phyloP scores from a whole-genome alignment of 768 basidiomycete genomes.

The Suillus sp. region DNA sequence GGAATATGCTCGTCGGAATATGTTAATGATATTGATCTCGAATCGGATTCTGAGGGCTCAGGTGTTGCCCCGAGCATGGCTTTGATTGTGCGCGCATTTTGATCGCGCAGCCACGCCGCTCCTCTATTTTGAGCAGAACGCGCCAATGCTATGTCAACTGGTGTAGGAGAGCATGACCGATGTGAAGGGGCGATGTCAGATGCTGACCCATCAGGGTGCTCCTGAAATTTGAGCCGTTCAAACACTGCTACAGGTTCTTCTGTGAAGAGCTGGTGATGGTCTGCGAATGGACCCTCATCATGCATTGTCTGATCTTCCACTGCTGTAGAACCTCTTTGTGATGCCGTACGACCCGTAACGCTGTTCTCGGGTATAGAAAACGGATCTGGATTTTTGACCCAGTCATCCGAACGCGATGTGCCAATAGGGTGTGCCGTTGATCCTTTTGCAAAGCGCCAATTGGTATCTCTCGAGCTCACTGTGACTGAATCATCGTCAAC shows the following conservation, averaged over 20 bases:
- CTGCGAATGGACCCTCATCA: slow-evolving; percentile 31
- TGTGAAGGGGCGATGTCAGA: slow-evolving; percentile 32
- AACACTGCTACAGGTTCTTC: slow-evolving; percentile 52
- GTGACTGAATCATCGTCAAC: slow-evolving; percentile 76
- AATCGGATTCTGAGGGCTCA: slow-evolving; percentile 60
- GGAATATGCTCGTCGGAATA: slow-evolving; percentile 32
- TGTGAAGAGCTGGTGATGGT: slow-evolving; percentile 31
- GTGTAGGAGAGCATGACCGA: slow-evolving; percentile 40
- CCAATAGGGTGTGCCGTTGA: slow-evolving; percentile 7
- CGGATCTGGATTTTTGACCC: slow-evolving; percentile 7
- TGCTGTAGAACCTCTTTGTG: neutral
- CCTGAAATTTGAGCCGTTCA: slow-evolving; percentile 56
- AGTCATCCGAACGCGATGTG: slow-evolving; percentile 1
- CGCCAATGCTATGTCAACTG: slow-evolving; percentile 42
- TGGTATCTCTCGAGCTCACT: slow-evolving; percentile 68
- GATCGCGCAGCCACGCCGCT: slow-evolving; percentile 81
- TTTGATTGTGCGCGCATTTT: slow-evolving; percentile 66
- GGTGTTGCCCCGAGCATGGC: slow-evolving; percentile 59
- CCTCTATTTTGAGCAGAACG: slow-evolving; percentile 64
- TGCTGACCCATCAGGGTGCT: slow-evolving; percentile 28
- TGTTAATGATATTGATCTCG: slow-evolving; percentile 42
- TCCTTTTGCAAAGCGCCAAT: slow-evolving; percentile 20
- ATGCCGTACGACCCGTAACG: neutral
- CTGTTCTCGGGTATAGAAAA: slow-evolving; percentile 15
- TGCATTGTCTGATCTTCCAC: slow-evolving; percentile 7